These are phyloP conservation scores for Coemansia sp. DNA, from an alignment of 192 early-diverging fungal species.

Conservation along the genomic window DNA sequence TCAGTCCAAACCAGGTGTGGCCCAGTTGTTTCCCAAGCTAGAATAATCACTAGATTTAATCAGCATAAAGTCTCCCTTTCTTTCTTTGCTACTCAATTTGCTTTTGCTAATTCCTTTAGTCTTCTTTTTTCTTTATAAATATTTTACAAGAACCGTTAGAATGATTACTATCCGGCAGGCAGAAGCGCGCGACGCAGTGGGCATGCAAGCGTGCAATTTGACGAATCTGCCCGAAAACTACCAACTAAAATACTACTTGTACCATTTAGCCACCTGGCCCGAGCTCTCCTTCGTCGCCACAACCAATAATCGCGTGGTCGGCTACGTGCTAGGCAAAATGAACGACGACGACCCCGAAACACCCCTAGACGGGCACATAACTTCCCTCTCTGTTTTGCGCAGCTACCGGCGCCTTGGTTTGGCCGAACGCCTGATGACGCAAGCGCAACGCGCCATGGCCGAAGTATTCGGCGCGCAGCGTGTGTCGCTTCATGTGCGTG, in stretches of 20 bases:
- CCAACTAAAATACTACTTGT: constrained; percentile 98
- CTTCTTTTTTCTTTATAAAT: neutral
- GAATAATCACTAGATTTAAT: neutral
- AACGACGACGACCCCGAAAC: constrained; percentile 78
- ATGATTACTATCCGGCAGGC: constrained; percentile 54
- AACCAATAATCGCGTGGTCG: constrained; percentile 86
- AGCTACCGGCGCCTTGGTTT: constrained; percentile 93
- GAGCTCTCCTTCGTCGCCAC: constrained; percentile 95
- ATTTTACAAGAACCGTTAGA: neutral
- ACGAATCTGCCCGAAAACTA: constrained; percentile 99
- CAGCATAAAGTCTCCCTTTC: constrained; percentile 1
- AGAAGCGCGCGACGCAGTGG: constrained; percentile 53
- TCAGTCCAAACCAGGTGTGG: constrained; percentile 2
- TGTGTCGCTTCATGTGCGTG: constrained; percentile 92
- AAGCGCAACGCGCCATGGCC: constrained; percentile 82
- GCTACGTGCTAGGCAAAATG: constrained; percentile 98
- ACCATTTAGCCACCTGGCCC: constrained; percentile 83
- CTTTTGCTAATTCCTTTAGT: constrained; percentile 1
- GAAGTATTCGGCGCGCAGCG: constrained; percentile 84
- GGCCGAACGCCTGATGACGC: constrained; percentile 96
- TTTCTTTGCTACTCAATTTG: neutral
- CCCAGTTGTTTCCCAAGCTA: constrained; percentile 41
- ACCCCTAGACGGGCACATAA: constrained; percentile 88
- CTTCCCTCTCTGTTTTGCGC: constrained; percentile 94
- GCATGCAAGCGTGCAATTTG: constrained; percentile 97